Evolutionary conservation across 805 yeast species (phyloP), one percentile per base, ranked within the genome.

Genomic region (Nakazawaea holstii): DNA sequence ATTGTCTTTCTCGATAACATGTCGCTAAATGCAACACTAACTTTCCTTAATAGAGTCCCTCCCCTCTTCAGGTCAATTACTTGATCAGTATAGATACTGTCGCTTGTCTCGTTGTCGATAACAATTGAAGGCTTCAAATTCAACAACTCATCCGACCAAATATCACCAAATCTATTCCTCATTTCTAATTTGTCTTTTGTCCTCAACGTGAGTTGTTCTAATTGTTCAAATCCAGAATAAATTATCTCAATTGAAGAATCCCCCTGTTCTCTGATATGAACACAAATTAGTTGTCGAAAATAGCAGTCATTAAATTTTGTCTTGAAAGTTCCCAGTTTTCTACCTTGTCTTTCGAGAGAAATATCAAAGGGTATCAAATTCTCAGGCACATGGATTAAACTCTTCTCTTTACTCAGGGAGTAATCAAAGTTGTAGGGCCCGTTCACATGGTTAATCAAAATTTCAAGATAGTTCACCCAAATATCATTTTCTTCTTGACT

Each of bases 401-500:
- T 30, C 33, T 50, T 17, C 15, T 52, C 57, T 28, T 49, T 52
- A 2, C 57, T 57, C 35, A 56, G 43, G 31, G 41, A 43, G 9
- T 46, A 30, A 26, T 49, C 51, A 49, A 64, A 56, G 4, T 38
- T 41, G 48, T 66, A 65, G 2, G 69, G 67, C 0, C 69, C 70
- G 47, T 62, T 60, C 3, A 65, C 63, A 37, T 49, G 36, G 41
- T 57, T 48, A 0, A 62, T 59, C 50, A 66, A 54, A 2, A 64
- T 42, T n/a, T 53, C 55, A 11, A 68, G 43, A 30, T 62, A 54
- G 32, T 68, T 67, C 8, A 49, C 46, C 86, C 86, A 81, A 0
- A 65, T 47, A 0, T 49, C 37, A 37, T 53, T 56, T 49, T 79
- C 85, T 2, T 45, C 26, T 4, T 50, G 45, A 37, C 62, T 56